Conservation (phyloP, 2,329 filamentous ascomycete species). For the Drechslerella coelobrocha region DNA sequence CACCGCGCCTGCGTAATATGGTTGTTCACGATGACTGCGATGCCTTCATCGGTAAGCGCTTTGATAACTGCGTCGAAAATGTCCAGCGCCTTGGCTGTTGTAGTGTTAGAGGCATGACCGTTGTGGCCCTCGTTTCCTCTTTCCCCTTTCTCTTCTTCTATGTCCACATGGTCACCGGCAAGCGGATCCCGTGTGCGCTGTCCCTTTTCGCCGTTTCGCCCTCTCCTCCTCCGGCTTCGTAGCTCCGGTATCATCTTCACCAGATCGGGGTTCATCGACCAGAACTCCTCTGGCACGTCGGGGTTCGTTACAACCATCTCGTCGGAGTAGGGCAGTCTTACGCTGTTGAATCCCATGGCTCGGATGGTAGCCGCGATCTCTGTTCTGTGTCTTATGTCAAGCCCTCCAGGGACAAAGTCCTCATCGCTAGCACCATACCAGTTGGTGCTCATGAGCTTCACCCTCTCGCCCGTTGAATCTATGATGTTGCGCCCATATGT, state of each 20-base stretch:
- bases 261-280: conserved; percentile 41
- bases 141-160: conserved; percentile 66
- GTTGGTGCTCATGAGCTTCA: conserved; percentile 71
- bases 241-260: neutral
- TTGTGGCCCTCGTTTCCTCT: conserved; percentile 56
- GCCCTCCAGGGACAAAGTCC: conserved; percentile 69
- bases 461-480: conserved; percentile 65
- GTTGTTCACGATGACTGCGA: conserved; percentile 73
- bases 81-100: conserved; percentile 64
- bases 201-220: neutral
- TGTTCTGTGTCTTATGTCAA: conserved; percentile 69
- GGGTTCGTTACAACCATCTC: conserved; percentile 71
- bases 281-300: conserved; percentile 57
- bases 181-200: conserved; percentile 4
- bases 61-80: conserved; percentile 67
- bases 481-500: conserved; percentile 69
- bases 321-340: conserved; percentile 72
- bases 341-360: conserved; percentile 72
- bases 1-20: conserved; percentile 73
- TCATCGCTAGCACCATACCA: conserved; percentile 76
- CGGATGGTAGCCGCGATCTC: conserved; percentile 69
- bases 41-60: conserved; percentile 67
- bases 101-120: neutral
- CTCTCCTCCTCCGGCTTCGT: conserved; percentile 1
- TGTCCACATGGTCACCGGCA: neutral